Conservation (phyloP, 208 protist species). For the Acanthamoeba sp. region DNA sequence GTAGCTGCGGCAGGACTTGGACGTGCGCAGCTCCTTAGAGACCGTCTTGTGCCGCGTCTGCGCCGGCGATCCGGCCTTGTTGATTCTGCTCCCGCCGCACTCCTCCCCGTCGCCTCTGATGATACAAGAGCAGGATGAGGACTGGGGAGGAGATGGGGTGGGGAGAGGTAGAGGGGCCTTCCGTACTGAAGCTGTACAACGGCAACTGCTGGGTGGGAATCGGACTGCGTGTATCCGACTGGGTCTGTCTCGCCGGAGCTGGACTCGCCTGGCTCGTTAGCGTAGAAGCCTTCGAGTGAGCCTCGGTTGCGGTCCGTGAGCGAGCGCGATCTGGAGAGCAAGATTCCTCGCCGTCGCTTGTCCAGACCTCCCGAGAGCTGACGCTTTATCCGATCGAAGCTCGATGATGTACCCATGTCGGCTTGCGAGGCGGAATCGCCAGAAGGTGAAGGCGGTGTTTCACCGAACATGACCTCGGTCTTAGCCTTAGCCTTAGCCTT, state of each 20-base stretch:
- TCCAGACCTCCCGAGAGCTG: not conserved
- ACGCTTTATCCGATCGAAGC: not conserved
- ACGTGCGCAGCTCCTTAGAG: not conserved
- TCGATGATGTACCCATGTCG: not conserved
- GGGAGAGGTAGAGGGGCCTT: not conserved
- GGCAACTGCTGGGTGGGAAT: not conserved
- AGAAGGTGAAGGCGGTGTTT: too few species aligned
- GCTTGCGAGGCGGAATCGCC: too few species aligned
- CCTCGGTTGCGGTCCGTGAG: not conserved
- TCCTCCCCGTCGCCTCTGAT: not conserved
- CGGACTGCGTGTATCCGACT: not conserved
- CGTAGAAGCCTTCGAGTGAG: not conserved
- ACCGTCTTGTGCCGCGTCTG: not conserved
- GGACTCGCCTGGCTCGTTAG: not conserved
- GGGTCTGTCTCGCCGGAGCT: not conserved
- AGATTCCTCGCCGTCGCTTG: not conserved
- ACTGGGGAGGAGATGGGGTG: not conserved
- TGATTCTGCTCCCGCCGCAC: not conserved
- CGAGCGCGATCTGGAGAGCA: not conserved
- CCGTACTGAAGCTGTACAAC: not conserved
- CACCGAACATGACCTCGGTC: too few species aligned
- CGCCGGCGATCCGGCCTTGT: not conserved
- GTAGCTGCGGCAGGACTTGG: conserved; percentile 7
- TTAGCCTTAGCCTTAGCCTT: too few species aligned
- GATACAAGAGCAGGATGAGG: not conserved